These are phyloP conservation scores for Phaffia rhodozyma DNA, from an alignment of 1,284 basidiomycete species.

Conservation along the genomic window DNA sequence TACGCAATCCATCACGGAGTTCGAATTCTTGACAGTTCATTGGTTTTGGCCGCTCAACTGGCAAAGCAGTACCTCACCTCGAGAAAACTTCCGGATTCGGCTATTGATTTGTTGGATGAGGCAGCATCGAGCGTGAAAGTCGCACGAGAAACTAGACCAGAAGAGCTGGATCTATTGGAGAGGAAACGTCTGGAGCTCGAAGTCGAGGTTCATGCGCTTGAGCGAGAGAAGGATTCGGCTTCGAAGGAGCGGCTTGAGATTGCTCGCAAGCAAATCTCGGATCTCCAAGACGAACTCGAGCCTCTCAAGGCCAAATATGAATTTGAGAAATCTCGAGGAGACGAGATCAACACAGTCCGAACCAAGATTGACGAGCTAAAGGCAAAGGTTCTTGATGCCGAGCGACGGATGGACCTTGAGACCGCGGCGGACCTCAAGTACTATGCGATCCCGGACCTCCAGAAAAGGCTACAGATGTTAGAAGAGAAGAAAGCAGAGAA, in stretches of 20 bases:
- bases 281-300: conserved; percentile 78
- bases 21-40: conserved; percentile 74
- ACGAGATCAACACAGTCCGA: conserved; percentile 70
- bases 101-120: conserved; percentile 88
- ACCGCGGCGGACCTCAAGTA: conserved; percentile 71
- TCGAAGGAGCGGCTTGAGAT: conserved; percentile 74
- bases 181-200: conserved; percentile 83
- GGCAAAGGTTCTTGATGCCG: conserved; percentile 87
- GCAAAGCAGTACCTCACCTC: conserved; percentile 90
- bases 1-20: conserved; percentile 61
- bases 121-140: conserved; percentile 68
- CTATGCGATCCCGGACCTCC: conserved; percentile 87
- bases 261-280: conserved; percentile 68
- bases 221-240: conserved; percentile 75
- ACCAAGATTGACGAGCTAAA: conserved; percentile 83
- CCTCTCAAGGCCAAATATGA: conserved; percentile 84
- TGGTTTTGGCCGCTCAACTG: conserved; percentile 82
- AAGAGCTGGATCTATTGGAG: conserved; percentile 89
- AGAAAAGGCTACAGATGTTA: conserved; percentile 49
- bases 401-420: conserved; percentile 69
- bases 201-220: conserved; percentile 89
- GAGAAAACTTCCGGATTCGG: conserved; percentile 72
- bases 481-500: conserved; percentile 41
- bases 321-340: conserved; percentile 65
- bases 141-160: conserved; percentile 86